Base-by-base conservation (phyloP, 805 yeast species). In the Barnettozyma sucrosica region DNA sequence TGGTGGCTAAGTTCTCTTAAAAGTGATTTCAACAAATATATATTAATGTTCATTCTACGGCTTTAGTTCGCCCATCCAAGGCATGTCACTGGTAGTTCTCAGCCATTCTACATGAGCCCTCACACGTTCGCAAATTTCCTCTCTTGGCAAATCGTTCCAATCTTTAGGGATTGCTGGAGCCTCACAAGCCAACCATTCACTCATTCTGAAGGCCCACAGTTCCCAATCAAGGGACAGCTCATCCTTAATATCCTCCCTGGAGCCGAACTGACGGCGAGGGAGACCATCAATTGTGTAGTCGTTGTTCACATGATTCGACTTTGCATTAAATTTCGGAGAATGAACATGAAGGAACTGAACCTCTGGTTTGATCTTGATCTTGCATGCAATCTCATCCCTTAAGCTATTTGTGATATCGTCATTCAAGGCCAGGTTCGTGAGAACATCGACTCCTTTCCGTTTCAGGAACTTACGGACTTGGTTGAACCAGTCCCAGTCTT, bases 131-230 rank as follows among this genome's bases (percentile, higher is more conserved):
- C 64, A 60, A 26, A 51, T 47, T 7, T 51, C 52, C 3, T 42
- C 40, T 46, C 61, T 57, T 25, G 53, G 55, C 19, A 48, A 36
- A 21, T 50, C 50, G 40, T 55, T 52, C 64, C 64, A 60, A 40
- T 58, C 59, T 16, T 56, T 20, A 19, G 64, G 64, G 21, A 58
- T 44, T 26, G 55, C 50, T 25, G 50, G 47, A 5, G 64, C 57
- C 3, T 60, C 63, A 51, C 64, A 60, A 4, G 64, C 64, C 16
- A 60, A 38, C 64, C 64, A 60, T 43, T 60, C 61, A 25, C 57
- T 51, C 37, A 60, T 56, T 43, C 59, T 56, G 7, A 58, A 60
- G 1, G 51, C 50, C 45, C 56, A 58, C 21, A 60, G 47, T 46
- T 60, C 64, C 62, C 63, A 60, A 47, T 60, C 64, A 24, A 42